Conservation (phyloP, 2,329 filamentous ascomycete species). For the Phaeophleospora eucalypticola region DNA sequence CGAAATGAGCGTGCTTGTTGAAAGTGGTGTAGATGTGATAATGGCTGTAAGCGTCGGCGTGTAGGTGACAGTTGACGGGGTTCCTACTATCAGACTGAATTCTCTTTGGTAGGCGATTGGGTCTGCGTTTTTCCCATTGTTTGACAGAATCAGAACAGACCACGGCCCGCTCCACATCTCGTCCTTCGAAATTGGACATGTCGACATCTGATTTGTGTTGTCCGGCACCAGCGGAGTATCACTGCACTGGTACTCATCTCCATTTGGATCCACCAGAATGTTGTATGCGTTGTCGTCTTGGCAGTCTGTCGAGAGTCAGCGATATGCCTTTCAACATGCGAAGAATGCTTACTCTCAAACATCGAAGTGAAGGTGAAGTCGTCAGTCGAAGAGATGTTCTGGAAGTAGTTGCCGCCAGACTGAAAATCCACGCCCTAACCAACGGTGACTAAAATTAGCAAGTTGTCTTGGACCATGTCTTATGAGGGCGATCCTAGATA, state of each 20-base stretch:
- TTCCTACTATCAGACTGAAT: conserved; percentile 35
- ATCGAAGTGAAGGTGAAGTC: conserved; percentile 33
- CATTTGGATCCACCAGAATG: conserved; percentile 40
- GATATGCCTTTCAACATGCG: too few relatives aligned
- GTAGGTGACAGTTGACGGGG: conserved; percentile 12
- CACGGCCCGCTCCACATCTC: conserved; percentile 42
- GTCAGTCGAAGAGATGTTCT: conserved; percentile 40
- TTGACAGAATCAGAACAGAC: conserved; percentile 41
- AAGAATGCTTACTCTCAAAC: conserved; percentile 25
- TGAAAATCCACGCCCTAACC: conserved; percentile 40
- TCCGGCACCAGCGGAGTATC: conserved; percentile 3
- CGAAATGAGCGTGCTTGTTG: neutral
- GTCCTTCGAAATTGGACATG: conserved; percentile 37
- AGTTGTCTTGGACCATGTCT: too few relatives aligned
- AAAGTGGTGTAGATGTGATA: conserved; percentile 27
- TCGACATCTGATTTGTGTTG: conserved; percentile 7
- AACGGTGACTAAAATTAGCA: too few relatives aligned
- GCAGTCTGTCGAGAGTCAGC: conserved; percentile 39
- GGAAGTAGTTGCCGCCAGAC: conserved; percentile 42
- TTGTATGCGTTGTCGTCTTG: conserved; percentile 40
- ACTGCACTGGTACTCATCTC: conserved; percentile 31
- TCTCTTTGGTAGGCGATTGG: conserved; percentile 45
- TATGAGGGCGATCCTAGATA: too few relatives aligned
- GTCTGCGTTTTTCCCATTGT: conserved; percentile 37
- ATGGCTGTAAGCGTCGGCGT: conserved; percentile 20